Evolutionary conservation across 2,329 filamentous ascomycete genomes (phyloP), one percentile per base, ranked within the genome.

Genomic region (Graphium sp.): DNA sequence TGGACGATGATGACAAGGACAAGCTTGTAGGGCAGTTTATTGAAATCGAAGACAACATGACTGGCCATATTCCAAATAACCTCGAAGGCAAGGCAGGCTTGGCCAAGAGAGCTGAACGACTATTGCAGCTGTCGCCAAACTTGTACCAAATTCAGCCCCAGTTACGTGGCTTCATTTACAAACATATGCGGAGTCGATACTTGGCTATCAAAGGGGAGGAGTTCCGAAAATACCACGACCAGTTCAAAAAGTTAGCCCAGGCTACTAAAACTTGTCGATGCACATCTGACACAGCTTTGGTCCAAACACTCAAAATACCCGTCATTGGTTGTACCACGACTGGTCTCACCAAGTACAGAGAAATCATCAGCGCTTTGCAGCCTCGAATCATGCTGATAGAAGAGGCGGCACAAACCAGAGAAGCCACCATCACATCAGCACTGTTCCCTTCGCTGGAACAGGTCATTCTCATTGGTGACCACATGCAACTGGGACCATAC

Each of bases 341-440:
- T 0, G 81, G 82, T 1, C 45, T 91, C 7, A 75, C 74, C 48
- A 91, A 91, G 39, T 87, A 89, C 35, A 70, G 81, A 4, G 67
- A 64, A 1, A 56, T 87, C 3, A 56, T 91, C 14, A 59, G 72
- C 1, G 66, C 67, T 2, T 44, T 87, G 5, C 57, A 65, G 17
- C 79, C 82, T 1, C 67, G 59, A 15, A 58, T 81, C 4, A 59
- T 87, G 10, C 52, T 91, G 21, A 73, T 91, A 27, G 78, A 89
- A 54, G 77, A 89, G 51, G 77, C 79, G 1, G 82, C 80, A 0
- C 80, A 91, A 44, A 78, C 75, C 0, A 62, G 74, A 5, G 76
- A 81, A 43, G 67, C 69, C 6, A 66, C 62, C 28, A 60, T 70
- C 21, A 48, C 56, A 1, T 62, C 63, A 1, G 62, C 61, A 0